Evolutionary conservation across 192 early-diverging fungal species (phyloP).

Genomic region (Coemansia sp.): DNA sequence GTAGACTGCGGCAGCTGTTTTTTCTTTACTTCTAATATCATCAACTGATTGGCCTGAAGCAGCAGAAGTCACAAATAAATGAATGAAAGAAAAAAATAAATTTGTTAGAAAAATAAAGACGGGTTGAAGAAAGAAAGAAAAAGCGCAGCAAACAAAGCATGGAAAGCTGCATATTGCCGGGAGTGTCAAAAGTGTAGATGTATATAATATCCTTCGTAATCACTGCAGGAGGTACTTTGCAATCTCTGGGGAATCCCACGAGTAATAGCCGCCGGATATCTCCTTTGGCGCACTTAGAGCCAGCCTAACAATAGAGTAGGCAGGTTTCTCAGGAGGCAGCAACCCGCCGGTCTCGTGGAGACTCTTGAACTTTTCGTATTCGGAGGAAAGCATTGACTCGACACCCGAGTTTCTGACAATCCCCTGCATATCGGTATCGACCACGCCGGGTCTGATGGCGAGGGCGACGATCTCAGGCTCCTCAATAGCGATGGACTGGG

Average conservation of each 20-base stretch:
- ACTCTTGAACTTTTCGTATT: conserved; percentile 58
- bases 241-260: conserved; percentile 65
- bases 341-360: conserved; percentile 61
- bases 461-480: conserved; percentile 69
- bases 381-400: conserved; percentile 61
- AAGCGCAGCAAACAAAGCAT: not conserved
- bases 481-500: conserved; percentile 64
- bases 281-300: conserved; percentile 60
- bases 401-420: conserved; percentile 55
- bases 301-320: conserved; percentile 67
- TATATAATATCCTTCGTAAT: not conserved
- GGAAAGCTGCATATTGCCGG: not conserved
- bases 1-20: too few species aligned
- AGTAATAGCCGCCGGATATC: conserved; percentile 66
- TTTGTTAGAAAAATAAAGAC: not conserved
- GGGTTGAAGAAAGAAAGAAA: not conserved
- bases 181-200: too few species aligned
- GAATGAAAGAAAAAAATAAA: not conserved
- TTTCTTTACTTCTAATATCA: too few species aligned
- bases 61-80: too few species aligned
- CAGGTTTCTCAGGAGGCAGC: conserved; percentile 66
- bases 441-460: conserved; percentile 79
- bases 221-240: conserved; percentile 1
- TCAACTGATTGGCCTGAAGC: too few species aligned
- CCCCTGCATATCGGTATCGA: conserved; percentile 87